These are phyloP conservation scores for Aspergillus campestris DNA, from an alignment of 495 filamentous ascomycete species.

Conservation along the genomic window DNA sequence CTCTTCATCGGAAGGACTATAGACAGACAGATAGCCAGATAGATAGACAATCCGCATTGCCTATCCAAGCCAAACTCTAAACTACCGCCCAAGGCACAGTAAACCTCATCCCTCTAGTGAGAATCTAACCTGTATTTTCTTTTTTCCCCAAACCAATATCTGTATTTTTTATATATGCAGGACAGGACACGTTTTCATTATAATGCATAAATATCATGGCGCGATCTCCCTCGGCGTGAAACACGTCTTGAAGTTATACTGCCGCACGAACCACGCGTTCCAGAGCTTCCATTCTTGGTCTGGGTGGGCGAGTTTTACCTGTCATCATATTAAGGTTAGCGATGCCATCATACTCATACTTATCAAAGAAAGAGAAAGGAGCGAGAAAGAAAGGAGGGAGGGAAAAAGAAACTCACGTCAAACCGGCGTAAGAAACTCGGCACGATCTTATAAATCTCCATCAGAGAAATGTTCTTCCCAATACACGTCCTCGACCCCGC, in stretches of 20 bases:
- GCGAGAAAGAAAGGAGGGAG: conserved; percentile 30
- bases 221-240: conserved; percentile 1
- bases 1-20: too few species aligned
- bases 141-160: background rate
- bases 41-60: background rate
- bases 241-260: conserved; percentile 12
- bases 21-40: too few species aligned
- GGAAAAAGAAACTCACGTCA: conserved; percentile 43
- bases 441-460: conserved; percentile 76
- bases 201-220: conserved; percentile 12
- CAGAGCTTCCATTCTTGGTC: conserved; percentile 13
- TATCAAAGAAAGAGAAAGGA: conserved; percentile 28
- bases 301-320: conserved; percentile 6
- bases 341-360: conserved; percentile 52
- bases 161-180: conserved; percentile 2
- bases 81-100: too few species aligned
- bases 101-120: too few species aligned
- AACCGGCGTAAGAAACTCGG: conserved; percentile 63
- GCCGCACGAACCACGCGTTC: conserved; percentile 29
- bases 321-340: background rate
- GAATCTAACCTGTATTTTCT: too few species aligned
- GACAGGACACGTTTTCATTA: conserved; percentile 17
- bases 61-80: too few species aligned
- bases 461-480: conserved; percentile 64
- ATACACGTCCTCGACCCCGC: conserved; percentile 56